Conservation (phyloP, 106 monocot genomes). For the Platanthera zijinensis region DNA sequence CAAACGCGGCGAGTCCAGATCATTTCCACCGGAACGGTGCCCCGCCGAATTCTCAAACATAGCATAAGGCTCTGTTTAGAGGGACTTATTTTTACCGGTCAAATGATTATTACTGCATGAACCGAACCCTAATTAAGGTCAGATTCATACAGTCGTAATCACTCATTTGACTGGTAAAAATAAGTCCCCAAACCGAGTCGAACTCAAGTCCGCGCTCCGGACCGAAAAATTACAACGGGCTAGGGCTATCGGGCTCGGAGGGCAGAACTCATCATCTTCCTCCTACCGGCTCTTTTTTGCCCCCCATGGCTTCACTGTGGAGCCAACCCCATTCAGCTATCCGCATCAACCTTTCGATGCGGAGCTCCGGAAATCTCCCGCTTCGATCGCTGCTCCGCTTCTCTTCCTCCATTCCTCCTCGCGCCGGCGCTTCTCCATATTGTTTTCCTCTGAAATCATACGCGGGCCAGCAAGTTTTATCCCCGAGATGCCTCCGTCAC, state of each 20-base stretch:
- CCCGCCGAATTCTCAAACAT: too few relatives aligned
- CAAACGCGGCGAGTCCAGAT: too few relatives aligned
- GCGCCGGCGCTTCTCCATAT: not conserved
- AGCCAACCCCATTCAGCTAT: conserved; percentile 2
- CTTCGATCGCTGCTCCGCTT: not conserved
- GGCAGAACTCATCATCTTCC: not conserved
- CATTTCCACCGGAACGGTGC: too few relatives aligned
- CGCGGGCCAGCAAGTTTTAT: not conserved
- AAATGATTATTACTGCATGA: too few relatives aligned
- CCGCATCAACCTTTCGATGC: conserved; percentile 2
- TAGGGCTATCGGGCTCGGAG: not conserved
- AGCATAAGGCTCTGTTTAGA: too few relatives aligned
- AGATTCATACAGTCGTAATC: too few relatives aligned
- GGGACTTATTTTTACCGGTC: too few relatives aligned
- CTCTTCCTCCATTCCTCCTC: conserved; percentile 4
- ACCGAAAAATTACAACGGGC: not conserved
- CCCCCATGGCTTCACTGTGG: not conserved
- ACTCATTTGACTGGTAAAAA: too few relatives aligned
- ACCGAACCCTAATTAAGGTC: too few relatives aligned
- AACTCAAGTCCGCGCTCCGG: too few relatives aligned
- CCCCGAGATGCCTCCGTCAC: not conserved
- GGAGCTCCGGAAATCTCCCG: not conserved
- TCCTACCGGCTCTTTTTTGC: not conserved
- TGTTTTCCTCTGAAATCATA: not conserved
- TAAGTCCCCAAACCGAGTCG: too few relatives aligned